A percentile compares a stretch with the other conserved stretches of the same genome.
Conservation (phyloP, 2,329 filamentous ascomycete species). For the Onygenales sp. region DNA sequence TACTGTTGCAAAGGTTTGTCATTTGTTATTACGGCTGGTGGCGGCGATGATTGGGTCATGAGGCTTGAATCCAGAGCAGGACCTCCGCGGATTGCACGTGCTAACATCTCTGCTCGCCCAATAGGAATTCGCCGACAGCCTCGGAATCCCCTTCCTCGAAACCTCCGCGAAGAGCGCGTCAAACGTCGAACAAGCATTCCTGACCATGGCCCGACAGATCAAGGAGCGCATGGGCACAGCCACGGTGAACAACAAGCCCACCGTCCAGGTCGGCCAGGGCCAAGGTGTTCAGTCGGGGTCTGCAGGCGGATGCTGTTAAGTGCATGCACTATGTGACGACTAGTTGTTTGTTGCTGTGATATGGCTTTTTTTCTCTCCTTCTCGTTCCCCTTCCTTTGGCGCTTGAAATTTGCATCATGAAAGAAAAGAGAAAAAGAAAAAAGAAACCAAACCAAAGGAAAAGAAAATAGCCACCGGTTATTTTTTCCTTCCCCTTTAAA, state of each 20-base stretch:
- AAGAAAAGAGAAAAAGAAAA: neutral
- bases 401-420: slow-evolving; percentile 12
- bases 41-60: neutral
- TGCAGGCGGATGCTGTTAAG: slow-evolving; percentile 84
- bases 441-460: neutral
- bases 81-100: neutral
- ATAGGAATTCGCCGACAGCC: slow-evolving; percentile 96
- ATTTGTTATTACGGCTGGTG: neutral
- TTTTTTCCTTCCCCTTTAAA: too few relatives aligned
- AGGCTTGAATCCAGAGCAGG: neutral
- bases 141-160: slow-evolving; percentile 98
- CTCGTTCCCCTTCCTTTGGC: slow-evolving; percentile 6
- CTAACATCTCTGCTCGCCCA: slow-evolving; percentile 5
- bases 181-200: slow-evolving; percentile 98
- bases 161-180: slow-evolving; percentile 99
- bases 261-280: slow-evolving; percentile 88
- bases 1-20: slow-evolving; percentile 89
- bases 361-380: slow-evolving; percentile 11
- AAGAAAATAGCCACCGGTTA: too few relatives aligned
- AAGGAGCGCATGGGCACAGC: slow-evolving; percentile 99
- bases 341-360: slow-evolving; percentile 1
- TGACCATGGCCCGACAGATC: slow-evolving; percentile 99
- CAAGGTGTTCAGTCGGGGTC: slow-evolving; percentile 85
- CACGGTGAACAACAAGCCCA: slow-evolving; percentile 96
- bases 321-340: slow-evolving; percentile 7